phyloP scores from a whole-genome alignment of 306 rosid species.

The Prunus persica region Prunus_persica_NCBIv2 NC_034011.1:2237001-2237500 shows the following conservation, averaged over 20 bases:
- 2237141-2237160: background rate
- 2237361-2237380: background rate
- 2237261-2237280: no score
- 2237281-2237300: no score
- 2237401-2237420: background rate
- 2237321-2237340: background rate
- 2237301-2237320: background rate
- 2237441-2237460: background rate
- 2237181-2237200: background rate
- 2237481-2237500: no score
- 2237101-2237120: background rate
- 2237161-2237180: background rate
- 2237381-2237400: background rate
- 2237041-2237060: conserved; percentile 23
- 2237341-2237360: background rate
- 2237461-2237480: background rate
- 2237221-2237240: background rate
- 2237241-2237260: background rate
- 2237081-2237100: background rate
- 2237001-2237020: conserved; percentile 59
- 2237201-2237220: background rate
- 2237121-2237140: background rate
- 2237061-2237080: background rate
- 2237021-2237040: conserved; percentile 57
- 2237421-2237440: background rate